Conservation (phyloP, 129 eudicot genomes). For the Pulicaria dysenterica region DNA sequence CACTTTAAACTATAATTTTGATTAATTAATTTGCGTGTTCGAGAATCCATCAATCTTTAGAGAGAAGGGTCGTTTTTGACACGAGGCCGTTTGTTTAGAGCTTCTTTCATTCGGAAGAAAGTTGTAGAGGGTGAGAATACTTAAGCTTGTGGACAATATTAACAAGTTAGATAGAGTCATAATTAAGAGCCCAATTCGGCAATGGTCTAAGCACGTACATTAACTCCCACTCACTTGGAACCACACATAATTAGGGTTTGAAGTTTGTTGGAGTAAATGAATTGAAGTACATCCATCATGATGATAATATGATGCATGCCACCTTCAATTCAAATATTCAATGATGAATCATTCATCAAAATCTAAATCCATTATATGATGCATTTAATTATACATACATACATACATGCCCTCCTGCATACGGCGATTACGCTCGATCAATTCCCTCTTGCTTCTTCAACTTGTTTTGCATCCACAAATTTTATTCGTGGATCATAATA, state of each 20-base stretch:
- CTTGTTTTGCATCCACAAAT: conserved; percentile 37
- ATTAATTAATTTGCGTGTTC: background rate
- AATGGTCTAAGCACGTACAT: conserved; percentile 27
- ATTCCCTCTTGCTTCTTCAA: conserved; percentile 45
- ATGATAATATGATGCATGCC: conserved; percentile 25
- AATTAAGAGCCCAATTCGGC: conserved; percentile 38
- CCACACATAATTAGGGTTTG: conserved; percentile 42
- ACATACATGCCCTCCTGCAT: conserved; percentile 38
- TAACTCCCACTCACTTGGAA: conserved; percentile 28
- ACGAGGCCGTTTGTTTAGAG: conserved; percentile 14
- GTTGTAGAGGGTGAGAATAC: conserved; percentile 37
- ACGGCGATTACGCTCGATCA: conserved; percentile 36
- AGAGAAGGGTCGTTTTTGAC: conserved; percentile 15
- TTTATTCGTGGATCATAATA: conserved; percentile 40
- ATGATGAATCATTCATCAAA: conserved; percentile 31
- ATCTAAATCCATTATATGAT: conserved; percentile 34
- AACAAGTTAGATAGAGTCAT: conserved; percentile 36
- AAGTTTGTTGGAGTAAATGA: conserved; percentile 23
- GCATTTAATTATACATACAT: conserved; percentile 36
- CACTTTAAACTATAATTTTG: too few species aligned
- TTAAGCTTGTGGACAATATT: conserved; percentile 40
- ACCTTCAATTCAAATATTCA: conserved; percentile 5
- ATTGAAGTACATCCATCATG: conserved; percentile 31
- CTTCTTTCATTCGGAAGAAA: conserved; percentile 13
- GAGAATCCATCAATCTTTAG: conserved; percentile 15